phyloP scores from a whole-genome alignment of 805 yeast species.

The Kuraishia hungarica region DNA sequence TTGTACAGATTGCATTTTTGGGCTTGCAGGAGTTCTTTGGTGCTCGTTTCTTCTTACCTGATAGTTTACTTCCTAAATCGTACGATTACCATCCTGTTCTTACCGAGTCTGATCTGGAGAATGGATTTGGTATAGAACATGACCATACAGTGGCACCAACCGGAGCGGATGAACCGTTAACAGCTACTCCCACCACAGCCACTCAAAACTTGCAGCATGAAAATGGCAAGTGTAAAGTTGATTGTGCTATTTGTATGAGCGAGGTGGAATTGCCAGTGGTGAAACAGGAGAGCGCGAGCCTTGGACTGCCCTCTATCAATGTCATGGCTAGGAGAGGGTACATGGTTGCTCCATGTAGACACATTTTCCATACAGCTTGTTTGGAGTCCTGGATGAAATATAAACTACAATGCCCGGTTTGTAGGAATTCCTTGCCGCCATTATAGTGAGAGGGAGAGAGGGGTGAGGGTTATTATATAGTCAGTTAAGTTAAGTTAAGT shows the following conservation, averaged over 20 bases:
- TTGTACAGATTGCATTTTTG: constrained; percentile 48
- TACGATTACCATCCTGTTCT: constrained; percentile 76
- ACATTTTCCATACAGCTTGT: constrained; percentile 85
- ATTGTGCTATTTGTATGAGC: constrained; percentile 89
- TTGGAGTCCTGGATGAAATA: constrained; percentile 90
- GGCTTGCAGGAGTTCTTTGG: constrained; percentile 63
- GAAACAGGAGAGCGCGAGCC: constrained; percentile 9
- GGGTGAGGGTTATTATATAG: too few relatives aligned
- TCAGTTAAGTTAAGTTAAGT: too few relatives aligned
- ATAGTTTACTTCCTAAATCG: constrained; percentile 64
- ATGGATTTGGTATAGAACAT: constrained; percentile 49
- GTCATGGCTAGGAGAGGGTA: constrained; percentile 33
- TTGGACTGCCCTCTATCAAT: constrained; percentile 5
- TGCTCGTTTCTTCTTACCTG: constrained; percentile 78
- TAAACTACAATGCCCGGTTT: constrained; percentile 89
- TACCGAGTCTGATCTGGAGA: constrained; percentile 50
- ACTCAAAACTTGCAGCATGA: constrained; percentile 16
- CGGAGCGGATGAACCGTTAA: constrained; percentile 16
- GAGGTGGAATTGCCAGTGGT: constrained; percentile 52
- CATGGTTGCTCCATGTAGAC: constrained; percentile 89
- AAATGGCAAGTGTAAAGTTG: constrained; percentile 41
- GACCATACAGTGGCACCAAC: constrained; percentile 17
- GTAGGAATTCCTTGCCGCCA: constrained; percentile 82
- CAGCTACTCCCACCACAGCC: constrained; percentile 5
- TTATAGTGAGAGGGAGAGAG: too few relatives aligned